Evolutionary conservation across 768 basidiomycete genomes (phyloP), one percentile per base, ranked within the genome.

Genomic region (Lentinus brumalis): DNA sequence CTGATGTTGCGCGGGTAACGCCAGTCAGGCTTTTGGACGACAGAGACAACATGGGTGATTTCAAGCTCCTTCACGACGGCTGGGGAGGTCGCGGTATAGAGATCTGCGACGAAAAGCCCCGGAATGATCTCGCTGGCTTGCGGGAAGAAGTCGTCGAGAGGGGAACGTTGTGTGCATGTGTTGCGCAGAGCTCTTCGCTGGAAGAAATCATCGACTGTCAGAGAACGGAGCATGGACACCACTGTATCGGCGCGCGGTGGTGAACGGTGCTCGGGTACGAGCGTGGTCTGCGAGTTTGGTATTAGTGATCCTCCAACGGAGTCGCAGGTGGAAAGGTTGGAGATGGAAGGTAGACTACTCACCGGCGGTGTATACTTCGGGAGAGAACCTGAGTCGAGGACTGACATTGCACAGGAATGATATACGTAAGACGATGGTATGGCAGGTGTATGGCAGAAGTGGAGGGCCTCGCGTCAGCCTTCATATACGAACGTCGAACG

Each of bases 1-100:
- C 71, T 67, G 53, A 89, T 78, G 32, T 72, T 66, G 16, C 51
- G 53, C 16, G 57, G 35, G 46, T 52, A 55, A 10, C 75, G 73
- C 14, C 81, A 81, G 55, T 83, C 69, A 9, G 66, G 68, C 15
- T 56, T 57, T 40, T 56, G 53, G 52, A 68, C 29, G 38, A 71
- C 64, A 32, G 66, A 64, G 30, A 69, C 62, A 66, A 74, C 64
- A 64, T 74, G 73, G 3, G 73, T 74, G 60, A 73, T 69, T 47
- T 67, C 68, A 15, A 73, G 67, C 0, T 41, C 49, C 39, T 46
- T 42, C 45, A 71, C 50, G 31, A 61, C 66, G 11, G 58, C 54
- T 16, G 64, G 64, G 26, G 64, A 66, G 45, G 64, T 66, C 7
- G 73, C 73, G 18, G 70, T 73, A 62, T 66, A 65, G 26, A 66